Conservation (phyloP, 169 alveolate species). For the Ichthyophthirius multifiliis region DNA sequence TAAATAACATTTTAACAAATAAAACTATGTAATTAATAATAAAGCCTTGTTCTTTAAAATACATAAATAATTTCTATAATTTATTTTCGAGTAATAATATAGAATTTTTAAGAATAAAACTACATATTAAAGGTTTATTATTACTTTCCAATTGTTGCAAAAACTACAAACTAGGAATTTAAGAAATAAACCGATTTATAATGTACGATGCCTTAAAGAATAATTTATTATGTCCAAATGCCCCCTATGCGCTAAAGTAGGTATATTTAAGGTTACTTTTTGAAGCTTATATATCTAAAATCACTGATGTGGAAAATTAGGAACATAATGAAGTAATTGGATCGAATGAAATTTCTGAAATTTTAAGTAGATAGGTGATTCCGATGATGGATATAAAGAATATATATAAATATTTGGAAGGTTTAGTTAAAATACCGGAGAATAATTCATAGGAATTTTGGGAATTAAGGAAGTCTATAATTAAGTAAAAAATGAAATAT, state of each 20-base stretch:
- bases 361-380: neutral
- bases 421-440: slow-evolving; percentile 10
- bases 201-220: slow-evolving; percentile 18
- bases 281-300: slow-evolving; percentile 32
- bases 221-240: neutral
- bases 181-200: slow-evolving; percentile 32
- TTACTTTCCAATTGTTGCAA: neutral
- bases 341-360: slow-evolving; percentile 31
- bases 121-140: neutral
- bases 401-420: slow-evolving; percentile 30
- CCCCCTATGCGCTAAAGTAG: slow-evolving; percentile 22
- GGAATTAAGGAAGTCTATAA: neutral
- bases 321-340: slow-evolving; percentile 17
- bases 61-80: neutral
- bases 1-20: neutral
- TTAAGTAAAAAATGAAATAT: neutral
- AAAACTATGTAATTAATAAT: neutral
- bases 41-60: neutral
- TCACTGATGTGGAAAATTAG: neutral
- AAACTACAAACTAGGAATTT: neutral
- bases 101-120: neutral
- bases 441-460: neutral
- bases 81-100: neutral
- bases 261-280: slow-evolving; percentile 20
- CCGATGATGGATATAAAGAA: slow-evolving; percentile 11